A percentile compares a stretch with the other conserved stretches of the same genome.
These are phyloP conservation scores for Quercus aquifolioides DNA, from an alignment of 306 rosid species.

Conservation along the genomic window DNA sequence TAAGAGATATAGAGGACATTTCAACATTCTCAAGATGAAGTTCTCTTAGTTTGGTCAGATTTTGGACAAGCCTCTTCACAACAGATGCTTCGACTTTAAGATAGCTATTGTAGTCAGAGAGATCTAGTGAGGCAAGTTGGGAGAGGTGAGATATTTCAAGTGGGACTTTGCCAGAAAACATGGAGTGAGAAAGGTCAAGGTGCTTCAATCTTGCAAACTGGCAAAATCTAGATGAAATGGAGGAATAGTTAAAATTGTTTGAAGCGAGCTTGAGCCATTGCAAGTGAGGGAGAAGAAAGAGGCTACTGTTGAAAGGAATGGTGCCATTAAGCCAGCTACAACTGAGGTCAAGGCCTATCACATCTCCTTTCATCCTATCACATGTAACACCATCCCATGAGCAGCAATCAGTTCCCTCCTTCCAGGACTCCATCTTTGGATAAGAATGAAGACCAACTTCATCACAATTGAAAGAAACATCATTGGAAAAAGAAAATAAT, in stretches of 20 bases:
- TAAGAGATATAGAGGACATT: not conserved
- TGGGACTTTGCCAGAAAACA: not conserved
- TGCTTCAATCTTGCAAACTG: not conserved
- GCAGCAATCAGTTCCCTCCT: too few relatives aligned
- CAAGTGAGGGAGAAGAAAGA: too few relatives aligned
- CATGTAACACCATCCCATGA: too few relatives aligned
- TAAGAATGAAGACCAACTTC: too few relatives aligned
- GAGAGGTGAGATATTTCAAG: not conserved
- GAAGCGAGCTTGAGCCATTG: not conserved
- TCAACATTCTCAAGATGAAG: not conserved
- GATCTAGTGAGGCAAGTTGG: slow-evolving; percentile 21
- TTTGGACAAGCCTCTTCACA: not conserved
- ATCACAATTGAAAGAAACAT: too few relatives aligned
- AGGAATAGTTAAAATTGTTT: not conserved
- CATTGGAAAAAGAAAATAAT: too few relatives aligned
- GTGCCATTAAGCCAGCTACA: too few relatives aligned
- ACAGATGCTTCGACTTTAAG: not conserved
- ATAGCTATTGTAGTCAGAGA: slow-evolving; percentile 26
- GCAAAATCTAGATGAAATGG: not conserved
- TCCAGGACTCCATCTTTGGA: too few relatives aligned
- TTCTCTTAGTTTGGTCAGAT: not conserved
- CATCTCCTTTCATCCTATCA: too few relatives aligned
- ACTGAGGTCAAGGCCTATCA: too few relatives aligned
- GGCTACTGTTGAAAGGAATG: too few relatives aligned
- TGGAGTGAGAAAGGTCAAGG: not conserved